These are phyloP conservation scores for Hyaloperonospora brassicae DNA, from an alignment of 352 stramenopile species.

Conservation along the genomic window DNA sequence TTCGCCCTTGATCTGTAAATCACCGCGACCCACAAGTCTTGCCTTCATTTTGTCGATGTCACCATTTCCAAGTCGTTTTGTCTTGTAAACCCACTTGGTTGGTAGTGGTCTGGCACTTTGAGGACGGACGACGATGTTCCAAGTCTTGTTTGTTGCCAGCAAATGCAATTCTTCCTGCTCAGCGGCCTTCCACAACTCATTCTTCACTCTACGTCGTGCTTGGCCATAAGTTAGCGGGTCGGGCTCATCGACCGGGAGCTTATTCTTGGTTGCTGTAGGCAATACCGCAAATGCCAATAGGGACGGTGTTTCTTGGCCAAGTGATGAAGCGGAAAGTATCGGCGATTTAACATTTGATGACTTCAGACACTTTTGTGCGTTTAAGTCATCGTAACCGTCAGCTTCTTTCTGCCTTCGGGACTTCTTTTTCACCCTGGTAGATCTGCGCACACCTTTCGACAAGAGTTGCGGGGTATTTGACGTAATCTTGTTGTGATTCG, in stretches of 20 bases:
- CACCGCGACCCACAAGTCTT: no score
- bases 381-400: no score
- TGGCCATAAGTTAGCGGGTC: not conserved
- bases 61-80: no score
- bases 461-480: no score
- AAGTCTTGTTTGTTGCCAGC: conserved; percentile 1
- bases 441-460: no score
- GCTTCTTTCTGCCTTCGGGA: no score
- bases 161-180: not conserved
- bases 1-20: no score
- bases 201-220: not conserved
- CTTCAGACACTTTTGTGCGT: not conserved
- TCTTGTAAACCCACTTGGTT: no score
- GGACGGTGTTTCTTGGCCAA: not conserved
- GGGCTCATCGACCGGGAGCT: not conserved
- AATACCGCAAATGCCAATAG: not conserved
- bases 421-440: no score
- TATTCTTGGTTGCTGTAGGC: not conserved
- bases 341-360: not conserved
- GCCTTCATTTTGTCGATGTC: no score
- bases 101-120: not conserved
- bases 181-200: not conserved
- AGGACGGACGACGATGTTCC: not conserved
- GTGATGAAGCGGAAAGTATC: not conserved
- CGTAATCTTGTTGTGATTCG: no score